Evolutionary conservation across 345 rosid species (phyloP), one percentile per base, ranked within the genome.

Genomic region (Rubroshorea leprosula): DNA sequence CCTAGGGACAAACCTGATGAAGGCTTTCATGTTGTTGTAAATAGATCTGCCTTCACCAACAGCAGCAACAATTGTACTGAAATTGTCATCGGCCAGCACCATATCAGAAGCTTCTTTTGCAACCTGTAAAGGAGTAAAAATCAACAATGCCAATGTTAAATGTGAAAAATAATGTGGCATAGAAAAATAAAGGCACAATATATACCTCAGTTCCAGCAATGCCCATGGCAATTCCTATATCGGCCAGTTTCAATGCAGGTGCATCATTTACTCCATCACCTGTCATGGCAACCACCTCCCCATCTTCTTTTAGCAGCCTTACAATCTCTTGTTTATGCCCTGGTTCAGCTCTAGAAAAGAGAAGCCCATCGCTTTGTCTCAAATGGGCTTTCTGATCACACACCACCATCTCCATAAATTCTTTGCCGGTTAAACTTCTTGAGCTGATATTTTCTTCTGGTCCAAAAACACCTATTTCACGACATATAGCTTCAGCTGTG

Each of bases 31-130:
- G 63, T 85, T 85, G 57, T 73, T 54, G 68, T 85, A 85, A 51
- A 82, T 85, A 56, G 89, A 82, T 65, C n/a, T n/a, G n/a, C n/a
- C n/a, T n/a, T n/a, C n/a, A n/a, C n/a, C n/a, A n/a, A 85, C 78
- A 26, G 93, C 93, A 39, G 84, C 68, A 63, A 85, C 93, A 48
- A 85, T 85, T 22, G 89, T 75, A 67, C 82, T 77, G 63, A 85
- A 85, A 71, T 85, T 83, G 65, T 85, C 93, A 69, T 85, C 89
- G 4, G 93, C 84, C 70, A 85, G 49, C 52, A 85, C 93, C 93
- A 83, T 83, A 71, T 85, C 93, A 16, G 93, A 83, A 54, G 93
- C 89, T 76, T 85, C 89, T 72, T 85, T 85, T 14, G 89, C 93
- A 59, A 85, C 93, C 93, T 84, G 76, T 7, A 39, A 63, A 48